A percentile compares a stretch with the other conserved stretches of the same genome.
Conservation (phyloP, 2,329 filamentous ascomycete genomes). For the Thermothelomyces thermophilus region DNA sequence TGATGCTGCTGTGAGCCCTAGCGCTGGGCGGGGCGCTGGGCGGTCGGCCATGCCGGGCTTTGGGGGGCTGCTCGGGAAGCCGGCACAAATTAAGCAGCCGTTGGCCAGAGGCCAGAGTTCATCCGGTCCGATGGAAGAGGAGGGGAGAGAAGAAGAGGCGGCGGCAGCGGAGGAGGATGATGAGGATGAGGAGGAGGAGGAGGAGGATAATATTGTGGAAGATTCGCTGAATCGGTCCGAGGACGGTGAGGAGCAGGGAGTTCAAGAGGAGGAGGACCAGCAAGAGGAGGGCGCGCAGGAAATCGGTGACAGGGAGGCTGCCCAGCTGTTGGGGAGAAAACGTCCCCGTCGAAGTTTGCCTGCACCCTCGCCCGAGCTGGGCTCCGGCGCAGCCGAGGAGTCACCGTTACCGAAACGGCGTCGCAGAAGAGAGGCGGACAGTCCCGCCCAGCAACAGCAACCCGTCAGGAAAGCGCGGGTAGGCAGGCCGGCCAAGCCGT, state of each 20-base stretch:
- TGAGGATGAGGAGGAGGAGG: constrained; percentile 4
- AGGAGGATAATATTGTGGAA: background rate
- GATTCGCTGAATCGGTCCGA: constrained; percentile 27
- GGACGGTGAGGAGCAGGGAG: constrained; percentile 22
- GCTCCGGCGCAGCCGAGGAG: constrained; percentile 32
- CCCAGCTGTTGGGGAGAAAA: constrained; percentile 37
- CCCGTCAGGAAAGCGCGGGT: constrained; percentile 19
- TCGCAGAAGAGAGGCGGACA: constrained; percentile 37
- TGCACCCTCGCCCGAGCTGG: constrained; percentile 38
- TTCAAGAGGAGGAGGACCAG: constrained; percentile 17
- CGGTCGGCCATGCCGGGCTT: background rate
- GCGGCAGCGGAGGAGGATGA: constrained; percentile 3
- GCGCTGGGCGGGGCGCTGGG: background rate
- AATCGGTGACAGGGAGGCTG: constrained; percentile 38
- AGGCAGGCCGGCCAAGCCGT: constrained; percentile 14
- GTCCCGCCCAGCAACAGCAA: constrained; percentile 35
- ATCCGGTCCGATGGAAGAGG: background rate
- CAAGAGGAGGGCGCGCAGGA: constrained; percentile 37
- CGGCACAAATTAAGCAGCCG: background rate
- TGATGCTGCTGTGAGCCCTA: too few relatives aligned
- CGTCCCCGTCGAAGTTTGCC: constrained; percentile 34
- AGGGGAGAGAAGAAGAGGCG: constrained; percentile 6
- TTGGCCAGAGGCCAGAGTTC: constrained; percentile 27
- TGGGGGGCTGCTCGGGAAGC: background rate
- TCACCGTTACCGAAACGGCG: constrained; percentile 34